Evolutionary conservation across 179 eudicot genomes (phyloP).

Genomic region (Beta corolliflora): DNA sequence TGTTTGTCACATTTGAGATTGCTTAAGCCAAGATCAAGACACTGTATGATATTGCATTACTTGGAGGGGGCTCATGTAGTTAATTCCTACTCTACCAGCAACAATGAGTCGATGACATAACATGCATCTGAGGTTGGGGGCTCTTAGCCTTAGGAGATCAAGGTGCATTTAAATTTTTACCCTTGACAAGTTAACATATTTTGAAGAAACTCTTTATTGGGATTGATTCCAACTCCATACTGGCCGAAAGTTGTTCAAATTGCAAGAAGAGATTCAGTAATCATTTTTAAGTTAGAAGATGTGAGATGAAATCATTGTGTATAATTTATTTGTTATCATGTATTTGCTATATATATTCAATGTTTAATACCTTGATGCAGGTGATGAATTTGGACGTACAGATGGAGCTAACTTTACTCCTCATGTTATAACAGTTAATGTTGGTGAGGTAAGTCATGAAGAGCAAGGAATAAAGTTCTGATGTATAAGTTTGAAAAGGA

Average conservation of each 20-base stretch:
- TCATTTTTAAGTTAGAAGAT: neutral
- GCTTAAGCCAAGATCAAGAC: neutral
- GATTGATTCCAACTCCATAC: neutral
- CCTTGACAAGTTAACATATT: neutral
- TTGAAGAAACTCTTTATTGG: neutral
- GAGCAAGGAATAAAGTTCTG: neutral
- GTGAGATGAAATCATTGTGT: neutral
- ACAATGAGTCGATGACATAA: neutral
- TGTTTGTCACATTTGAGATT: neutral
- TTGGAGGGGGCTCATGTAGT: neutral
- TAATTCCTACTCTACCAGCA: neutral
- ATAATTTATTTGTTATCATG: neutral
- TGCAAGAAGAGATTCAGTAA: neutral
- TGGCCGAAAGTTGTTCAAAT: neutral
- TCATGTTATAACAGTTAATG: slow-evolving; percentile 63
- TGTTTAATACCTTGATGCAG: slow-evolving; percentile 37
- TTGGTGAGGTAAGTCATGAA: slow-evolving; percentile 62
- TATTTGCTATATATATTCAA: neutral
- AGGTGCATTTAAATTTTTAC: neutral
- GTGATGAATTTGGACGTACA: slow-evolving; percentile 45
- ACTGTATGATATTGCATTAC: neutral
- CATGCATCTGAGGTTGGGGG: neutral
- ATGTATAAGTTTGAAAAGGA: neutral
- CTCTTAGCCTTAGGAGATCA: neutral
- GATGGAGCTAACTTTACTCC: slow-evolving; percentile 70